phyloP scores from a whole-genome alignment of 148 eudicot genomes.

The Rhododendron vialii region DNA sequence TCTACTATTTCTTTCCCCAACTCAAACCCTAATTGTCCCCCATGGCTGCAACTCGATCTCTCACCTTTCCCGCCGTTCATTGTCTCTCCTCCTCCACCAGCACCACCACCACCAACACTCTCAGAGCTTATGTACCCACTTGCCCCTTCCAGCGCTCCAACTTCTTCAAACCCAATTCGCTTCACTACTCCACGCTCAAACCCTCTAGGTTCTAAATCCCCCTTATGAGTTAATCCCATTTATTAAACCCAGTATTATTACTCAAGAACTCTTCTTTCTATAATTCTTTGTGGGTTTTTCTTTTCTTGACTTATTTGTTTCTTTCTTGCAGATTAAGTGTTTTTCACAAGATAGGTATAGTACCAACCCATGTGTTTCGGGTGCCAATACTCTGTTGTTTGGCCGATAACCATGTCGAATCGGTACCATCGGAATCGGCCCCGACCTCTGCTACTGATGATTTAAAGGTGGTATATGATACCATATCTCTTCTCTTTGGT shows the following conservation, averaged over 20 bases:
- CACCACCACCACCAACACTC: neutral
- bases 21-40: neutral
- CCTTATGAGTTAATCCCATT: neutral
- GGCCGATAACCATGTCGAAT: constrained; percentile 25
- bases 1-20: neutral
- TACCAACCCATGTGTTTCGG: constrained; percentile 12
- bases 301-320: neutral
- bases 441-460: constrained; percentile 16
- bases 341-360: constrained; percentile 13
- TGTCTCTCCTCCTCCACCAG: constrained; percentile 5
- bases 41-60: constrained; percentile 15
- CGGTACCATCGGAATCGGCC: constrained; percentile 17
- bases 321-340: constrained; percentile 23
- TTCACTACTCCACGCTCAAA: constrained; percentile 1
- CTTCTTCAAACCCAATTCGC: constrained; percentile 7
- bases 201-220: constrained; percentile 4
- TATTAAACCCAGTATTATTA: neutral
- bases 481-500: neutral
- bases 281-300: neutral
- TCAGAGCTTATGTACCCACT: neutral
- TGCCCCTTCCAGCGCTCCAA: neutral
- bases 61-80: constrained; percentile 23
- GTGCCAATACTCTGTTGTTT: constrained; percentile 27
- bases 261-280: neutral
- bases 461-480: constrained; percentile 25